Evolutionary conservation across 192 early-diverging fungal genomes (phyloP), one percentile per base, ranked within the genome.

Genomic region (Bifiguratus adelaidae): DNA sequence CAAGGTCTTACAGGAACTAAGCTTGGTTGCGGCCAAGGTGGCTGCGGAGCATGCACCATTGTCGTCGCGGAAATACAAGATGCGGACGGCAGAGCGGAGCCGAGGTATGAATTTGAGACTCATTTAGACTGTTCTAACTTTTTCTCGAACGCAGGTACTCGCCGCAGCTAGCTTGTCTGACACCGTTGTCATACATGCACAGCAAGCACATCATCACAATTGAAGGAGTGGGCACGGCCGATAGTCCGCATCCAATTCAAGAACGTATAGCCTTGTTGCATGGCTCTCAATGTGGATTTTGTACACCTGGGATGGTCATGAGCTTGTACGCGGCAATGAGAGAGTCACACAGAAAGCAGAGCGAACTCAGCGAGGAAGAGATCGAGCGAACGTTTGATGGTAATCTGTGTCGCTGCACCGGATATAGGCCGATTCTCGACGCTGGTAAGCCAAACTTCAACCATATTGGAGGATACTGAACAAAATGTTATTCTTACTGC

Each of bases 391-490:
- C 81, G 28, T 89, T 91, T 54, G 89, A 92, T 50, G 89, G 81
- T 35, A 92, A 92, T 58, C 55, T 92, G 54, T 92, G 89, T 57
- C 67, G 89, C n/a, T 92, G 89, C 73, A 92, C 89, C 4, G 89
- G 89, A 21, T 92, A 92, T 50, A 53, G 88, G 4, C 86, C 88
- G 2, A 92, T 92, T 52, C 51, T 92, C 13, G 86, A 91, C 27
- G 86, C 86, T 13, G 87, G 16, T 20, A 40, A 40, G 12, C 16
- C 37, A n/a, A n/a, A n/a, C n/a, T n/a, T n/a, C n/a, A n/a, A n/a
- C n/a, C n/a, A n/a, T n/a, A n/a, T n/a, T n/a, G n/a, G n/a, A n/a
- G n/a, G n/a, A n/a, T n/a, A n/a, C n/a, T n/a, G n/a, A n/a, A n/a
- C n/a, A n/a, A n/a, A n/a, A n/a, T n/a, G n/a, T n/a, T n/a, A n/a